Conservation (phyloP, 2,329 filamentous ascomycete species). For the Pyrenochaeta sp. region DNA sequence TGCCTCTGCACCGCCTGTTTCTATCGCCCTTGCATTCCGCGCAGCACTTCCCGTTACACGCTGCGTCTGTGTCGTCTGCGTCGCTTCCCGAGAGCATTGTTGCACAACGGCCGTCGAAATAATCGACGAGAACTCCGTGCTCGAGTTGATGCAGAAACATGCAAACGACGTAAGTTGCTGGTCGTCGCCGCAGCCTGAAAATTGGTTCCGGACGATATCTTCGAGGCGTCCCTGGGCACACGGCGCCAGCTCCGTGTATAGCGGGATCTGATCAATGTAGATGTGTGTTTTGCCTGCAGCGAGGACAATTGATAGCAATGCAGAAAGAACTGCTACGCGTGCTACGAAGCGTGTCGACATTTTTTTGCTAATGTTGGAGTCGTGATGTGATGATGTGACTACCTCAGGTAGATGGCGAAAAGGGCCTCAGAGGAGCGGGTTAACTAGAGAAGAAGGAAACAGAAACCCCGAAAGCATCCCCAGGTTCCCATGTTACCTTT, state of each 20-base stretch:
- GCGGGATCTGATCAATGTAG: conserved; percentile 26
- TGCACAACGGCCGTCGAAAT: not conserved
- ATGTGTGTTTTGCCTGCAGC: conserved; percentile 22
- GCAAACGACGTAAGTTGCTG: conserved; percentile 24
- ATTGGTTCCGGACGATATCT: conserved; percentile 25
- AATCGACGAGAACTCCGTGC: not conserved
- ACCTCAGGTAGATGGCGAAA: no score
- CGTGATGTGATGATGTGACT: no score
- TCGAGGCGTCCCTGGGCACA: conserved; percentile 24
- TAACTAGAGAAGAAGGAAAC: no score
- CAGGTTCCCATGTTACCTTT: no score
- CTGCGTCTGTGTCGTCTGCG: not conserved
- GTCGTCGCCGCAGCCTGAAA: conserved; percentile 27
- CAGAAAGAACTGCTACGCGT: no score
- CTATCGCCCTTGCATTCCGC: not conserved
- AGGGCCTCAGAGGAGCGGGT: no score
- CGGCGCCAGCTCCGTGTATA: conserved; percentile 21
- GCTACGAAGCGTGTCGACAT: no score
- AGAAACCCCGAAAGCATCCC: no score
- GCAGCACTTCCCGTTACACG: not conserved
- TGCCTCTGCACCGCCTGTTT: not conserved
- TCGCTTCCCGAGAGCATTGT: not conserved
- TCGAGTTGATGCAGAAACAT: conserved; percentile 24
- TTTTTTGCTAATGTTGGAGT: no score
- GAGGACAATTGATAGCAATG: not conserved